Conservation (phyloP, 176 grass and related monocot species). For the Aechmea fasciata region DNA sequence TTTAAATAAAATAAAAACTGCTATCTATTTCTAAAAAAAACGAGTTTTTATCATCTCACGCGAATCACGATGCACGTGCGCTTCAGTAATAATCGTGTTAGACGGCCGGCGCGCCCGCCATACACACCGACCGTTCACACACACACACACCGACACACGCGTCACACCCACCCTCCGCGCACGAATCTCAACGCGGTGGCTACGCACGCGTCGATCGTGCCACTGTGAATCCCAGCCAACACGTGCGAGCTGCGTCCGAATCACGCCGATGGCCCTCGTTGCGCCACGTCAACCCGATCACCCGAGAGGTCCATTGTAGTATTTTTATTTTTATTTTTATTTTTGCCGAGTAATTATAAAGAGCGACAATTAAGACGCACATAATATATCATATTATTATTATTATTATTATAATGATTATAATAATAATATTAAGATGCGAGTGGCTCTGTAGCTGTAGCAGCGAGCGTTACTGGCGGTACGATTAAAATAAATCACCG, state of each 20-base stretch:
- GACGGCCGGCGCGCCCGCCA: background rate
- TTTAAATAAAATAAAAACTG: too few relatives aligned
- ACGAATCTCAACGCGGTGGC: too few relatives aligned
- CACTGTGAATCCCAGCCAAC: background rate
- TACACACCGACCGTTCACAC: background rate
- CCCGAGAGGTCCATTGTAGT: background rate
- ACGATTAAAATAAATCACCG: background rate
- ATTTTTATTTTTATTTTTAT: too few relatives aligned
- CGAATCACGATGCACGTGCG: background rate
- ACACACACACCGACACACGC: background rate
- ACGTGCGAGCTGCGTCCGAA: background rate
- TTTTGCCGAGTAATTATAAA: too few relatives aligned
- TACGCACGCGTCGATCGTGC: background rate
- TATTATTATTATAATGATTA: too few relatives aligned
- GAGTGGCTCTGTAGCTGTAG: background rate
- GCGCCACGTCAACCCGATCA: background rate
- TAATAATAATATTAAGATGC: background rate
- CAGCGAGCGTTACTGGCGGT: background rate
- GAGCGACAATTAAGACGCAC: background rate
- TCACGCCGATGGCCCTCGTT: background rate
- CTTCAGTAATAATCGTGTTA: background rate
- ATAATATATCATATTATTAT: too few relatives aligned
- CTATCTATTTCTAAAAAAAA: too few relatives aligned
- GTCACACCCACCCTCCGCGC: too few relatives aligned
- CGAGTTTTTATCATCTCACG: background rate